A percentile compares a stretch with the other conserved stretches of the same genome.
phyloP scores from a whole-genome alignment of 441 rosid genomes.

The Croton laevigatus region DNA sequence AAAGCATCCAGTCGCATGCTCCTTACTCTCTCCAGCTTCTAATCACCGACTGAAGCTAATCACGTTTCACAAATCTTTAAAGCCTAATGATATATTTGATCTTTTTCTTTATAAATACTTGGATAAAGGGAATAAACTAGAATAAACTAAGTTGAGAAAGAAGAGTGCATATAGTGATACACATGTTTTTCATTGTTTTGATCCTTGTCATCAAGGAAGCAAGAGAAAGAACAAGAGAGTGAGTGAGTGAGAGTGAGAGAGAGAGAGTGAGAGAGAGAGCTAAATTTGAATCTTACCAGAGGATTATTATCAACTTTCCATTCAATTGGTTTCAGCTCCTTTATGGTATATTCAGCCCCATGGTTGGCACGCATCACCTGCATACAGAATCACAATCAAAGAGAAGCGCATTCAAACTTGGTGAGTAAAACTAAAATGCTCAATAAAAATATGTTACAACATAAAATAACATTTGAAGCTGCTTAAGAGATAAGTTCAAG shows the following conservation, averaged over 20 bases:
- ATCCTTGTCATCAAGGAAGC: neutral
- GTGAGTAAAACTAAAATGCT: no score
- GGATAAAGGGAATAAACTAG: neutral
- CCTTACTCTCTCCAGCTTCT: neutral
- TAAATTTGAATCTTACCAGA: conserved; percentile 40
- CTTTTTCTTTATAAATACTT: neutral
- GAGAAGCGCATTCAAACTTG: neutral
- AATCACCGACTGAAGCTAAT: neutral
- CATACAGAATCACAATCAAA: conserved; percentile 7
- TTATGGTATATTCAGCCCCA: conserved; percentile 61
- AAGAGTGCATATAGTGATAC: neutral
- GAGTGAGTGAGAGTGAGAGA: no score
- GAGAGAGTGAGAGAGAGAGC: neutral
- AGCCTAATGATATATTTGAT: neutral
- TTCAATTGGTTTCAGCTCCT: conserved; percentile 62
- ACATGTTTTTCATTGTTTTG: neutral
- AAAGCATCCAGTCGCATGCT: neutral
- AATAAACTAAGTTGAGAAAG: neutral
- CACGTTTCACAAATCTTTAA: neutral
- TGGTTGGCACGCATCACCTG: conserved; percentile 78
- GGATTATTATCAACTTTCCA: conserved; percentile 63
- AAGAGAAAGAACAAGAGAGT: conserved; percentile 9
- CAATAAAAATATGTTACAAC: neutral
- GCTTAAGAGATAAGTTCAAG: neutral
- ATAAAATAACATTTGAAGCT: neutral